Evolutionary conservation across 768 basidiomycete genomes (phyloP).

Genomic region (Podaxis sp.): DNA sequence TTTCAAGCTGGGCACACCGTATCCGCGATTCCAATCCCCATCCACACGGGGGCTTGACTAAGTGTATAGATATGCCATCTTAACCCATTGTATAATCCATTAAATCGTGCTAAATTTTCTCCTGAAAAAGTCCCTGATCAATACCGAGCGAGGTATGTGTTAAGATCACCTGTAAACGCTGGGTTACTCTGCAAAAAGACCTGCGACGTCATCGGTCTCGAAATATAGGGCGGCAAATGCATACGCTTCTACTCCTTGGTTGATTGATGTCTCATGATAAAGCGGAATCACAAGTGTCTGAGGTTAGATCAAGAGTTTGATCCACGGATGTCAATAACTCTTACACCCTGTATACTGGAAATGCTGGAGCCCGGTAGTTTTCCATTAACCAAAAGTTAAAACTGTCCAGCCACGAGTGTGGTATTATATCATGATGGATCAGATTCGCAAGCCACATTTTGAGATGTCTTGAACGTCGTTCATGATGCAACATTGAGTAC

Average conservation of each 20-base stretch:
- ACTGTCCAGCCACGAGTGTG: neutral
- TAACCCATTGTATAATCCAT: neutral
- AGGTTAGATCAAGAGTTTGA: neutral
- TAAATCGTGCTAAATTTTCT: neutral
- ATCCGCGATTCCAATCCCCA: neutral
- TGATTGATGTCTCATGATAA: neutral
- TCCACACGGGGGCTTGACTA: neutral
- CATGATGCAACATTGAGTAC: neutral
- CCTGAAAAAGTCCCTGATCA: neutral
- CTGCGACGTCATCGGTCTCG: neutral
- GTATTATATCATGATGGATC: neutral
- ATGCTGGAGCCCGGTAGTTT: neutral
- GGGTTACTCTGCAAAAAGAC: neutral
- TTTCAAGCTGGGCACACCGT: neutral
- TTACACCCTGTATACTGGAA: neutral
- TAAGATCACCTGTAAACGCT: neutral
- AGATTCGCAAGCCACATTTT: neutral
- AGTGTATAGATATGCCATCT: neutral
- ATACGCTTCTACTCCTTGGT: neutral
- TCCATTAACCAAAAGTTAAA: neutral
- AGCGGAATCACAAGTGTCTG: neutral
- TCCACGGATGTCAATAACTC: conserved; percentile 2
- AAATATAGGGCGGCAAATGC: neutral
- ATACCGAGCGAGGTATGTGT: neutral
- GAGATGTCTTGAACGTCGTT: neutral